These are phyloP conservation scores for Ephemerocybe angulata DNA, from an alignment of 768 basidiomycete species.

Conservation along the genomic window DNA sequence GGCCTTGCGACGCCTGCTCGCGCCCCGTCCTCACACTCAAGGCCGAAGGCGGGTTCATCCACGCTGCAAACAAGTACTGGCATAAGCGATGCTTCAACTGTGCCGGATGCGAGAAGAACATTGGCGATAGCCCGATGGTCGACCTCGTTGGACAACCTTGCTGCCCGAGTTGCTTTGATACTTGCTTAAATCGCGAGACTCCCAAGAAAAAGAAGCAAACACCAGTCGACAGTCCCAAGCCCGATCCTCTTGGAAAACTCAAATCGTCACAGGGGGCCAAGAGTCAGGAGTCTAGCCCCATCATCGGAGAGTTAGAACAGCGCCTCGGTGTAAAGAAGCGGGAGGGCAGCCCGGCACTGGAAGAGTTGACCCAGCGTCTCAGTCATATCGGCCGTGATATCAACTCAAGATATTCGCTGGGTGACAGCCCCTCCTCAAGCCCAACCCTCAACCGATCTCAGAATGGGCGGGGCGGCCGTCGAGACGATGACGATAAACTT, in stretches of 20 bases:
- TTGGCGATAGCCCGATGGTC: slow-evolving; percentile 74
- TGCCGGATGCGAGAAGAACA: slow-evolving; percentile 65
- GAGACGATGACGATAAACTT: background rate
- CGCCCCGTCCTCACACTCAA: slow-evolving; percentile 73
- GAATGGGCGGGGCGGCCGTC: slow-evolving; percentile 8
- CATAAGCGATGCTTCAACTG: slow-evolving; percentile 82
- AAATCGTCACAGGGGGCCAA: slow-evolving; percentile 28
- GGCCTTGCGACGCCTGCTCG: slow-evolving; percentile 62
- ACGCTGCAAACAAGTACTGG: slow-evolving; percentile 69
- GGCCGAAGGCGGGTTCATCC: slow-evolving; percentile 74
- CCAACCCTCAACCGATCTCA: slow-evolving; percentile 10
- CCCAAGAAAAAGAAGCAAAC: slow-evolving; percentile 38
- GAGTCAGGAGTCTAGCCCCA: slow-evolving; percentile 54
- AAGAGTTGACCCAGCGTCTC: slow-evolving; percentile 46
- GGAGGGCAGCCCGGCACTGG: slow-evolving; percentile 52
- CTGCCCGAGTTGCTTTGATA: slow-evolving; percentile 79
- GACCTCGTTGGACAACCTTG: slow-evolving; percentile 80
- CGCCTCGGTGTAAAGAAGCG: slow-evolving; percentile 54
- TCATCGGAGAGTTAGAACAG: slow-evolving; percentile 62
- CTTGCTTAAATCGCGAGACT: slow-evolving; percentile 58
- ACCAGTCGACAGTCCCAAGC: slow-evolving; percentile 31
- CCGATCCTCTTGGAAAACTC: slow-evolving; percentile 44
- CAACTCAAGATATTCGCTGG: slow-evolving; percentile 16
- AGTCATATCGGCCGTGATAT: slow-evolving; percentile 35
- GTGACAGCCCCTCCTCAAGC: slow-evolving; percentile 21